Conservation (phyloP, 345 rosid species). For the Euphorbia peplus region DNA sequence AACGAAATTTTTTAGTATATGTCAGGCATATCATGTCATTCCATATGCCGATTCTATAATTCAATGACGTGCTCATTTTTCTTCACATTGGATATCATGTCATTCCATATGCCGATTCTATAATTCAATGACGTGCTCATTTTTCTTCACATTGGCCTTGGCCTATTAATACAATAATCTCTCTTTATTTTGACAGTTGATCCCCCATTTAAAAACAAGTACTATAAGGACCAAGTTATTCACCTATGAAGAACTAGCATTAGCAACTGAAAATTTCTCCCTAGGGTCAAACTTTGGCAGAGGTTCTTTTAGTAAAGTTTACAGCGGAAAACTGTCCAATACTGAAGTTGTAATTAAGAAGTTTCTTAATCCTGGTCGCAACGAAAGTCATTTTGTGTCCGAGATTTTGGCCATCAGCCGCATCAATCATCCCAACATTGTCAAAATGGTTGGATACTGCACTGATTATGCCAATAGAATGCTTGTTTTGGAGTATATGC, state of each 20-base stretch:
- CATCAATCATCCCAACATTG: conserved; percentile 24
- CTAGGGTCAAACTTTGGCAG: conserved; percentile 15
- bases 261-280: conserved; percentile 18
- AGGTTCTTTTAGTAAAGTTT: conserved; percentile 24
- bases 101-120: too few species aligned
- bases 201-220: background rate
- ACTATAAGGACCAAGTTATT: background rate
- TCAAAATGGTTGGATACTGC: conserved; percentile 21
- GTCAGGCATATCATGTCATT: too few species aligned
- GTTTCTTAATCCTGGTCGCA: conserved; percentile 13
- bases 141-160: too few species aligned
- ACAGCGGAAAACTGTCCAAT: conserved; percentile 16
- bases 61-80: too few species aligned
- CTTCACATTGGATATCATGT: too few species aligned
- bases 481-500: conserved; percentile 24
- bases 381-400: conserved; percentile 22
- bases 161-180: background rate
- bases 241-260: conserved; percentile 10
- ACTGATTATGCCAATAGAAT: conserved; percentile 4
- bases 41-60: too few species aligned
- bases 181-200: background rate
- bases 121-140: too few species aligned
- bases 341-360: conserved; percentile 23
- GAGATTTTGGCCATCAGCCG: conserved; percentile 25
- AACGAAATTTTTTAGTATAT: too few species aligned